Conservation (phyloP, 1,284 basidiomycete genomes). For the Moesziomyces sp. region DNA sequence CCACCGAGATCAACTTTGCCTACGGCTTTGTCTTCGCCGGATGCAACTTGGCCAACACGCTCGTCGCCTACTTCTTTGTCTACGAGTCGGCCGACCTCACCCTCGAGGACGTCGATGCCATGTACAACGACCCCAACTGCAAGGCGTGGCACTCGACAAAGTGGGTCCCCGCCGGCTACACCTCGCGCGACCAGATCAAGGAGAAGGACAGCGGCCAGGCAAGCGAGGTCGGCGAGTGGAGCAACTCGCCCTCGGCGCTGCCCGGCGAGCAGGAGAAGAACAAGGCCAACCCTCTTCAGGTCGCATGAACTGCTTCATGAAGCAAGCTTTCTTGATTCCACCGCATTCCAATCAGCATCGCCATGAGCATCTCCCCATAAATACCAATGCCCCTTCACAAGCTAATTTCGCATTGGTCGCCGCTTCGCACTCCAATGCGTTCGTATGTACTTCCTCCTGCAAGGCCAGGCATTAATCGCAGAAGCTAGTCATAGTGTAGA, state of each 20-base stretch:
- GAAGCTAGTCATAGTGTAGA: too few relatives aligned
- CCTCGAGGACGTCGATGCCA: constrained; percentile 78
- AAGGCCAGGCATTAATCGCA: too few relatives aligned
- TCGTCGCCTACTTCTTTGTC: constrained; percentile 80
- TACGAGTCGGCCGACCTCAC: constrained; percentile 79
- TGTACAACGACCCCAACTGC: constrained; percentile 78
- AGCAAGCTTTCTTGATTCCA: background rate
- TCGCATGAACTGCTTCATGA: constrained; percentile 16
- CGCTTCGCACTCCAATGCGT: too few relatives aligned
- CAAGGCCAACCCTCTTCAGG: constrained; percentile 47
- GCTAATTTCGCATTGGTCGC: too few relatives aligned
- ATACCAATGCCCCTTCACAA: too few relatives aligned
- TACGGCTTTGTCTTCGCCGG: constrained; percentile 81
- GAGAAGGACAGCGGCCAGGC: constrained; percentile 43
- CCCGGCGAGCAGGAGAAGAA: constrained; percentile 53
- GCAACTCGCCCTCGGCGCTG: constrained; percentile 45
- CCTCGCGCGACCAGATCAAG: constrained; percentile 55
- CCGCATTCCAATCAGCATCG: too few relatives aligned
- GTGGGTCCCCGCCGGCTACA: constrained; percentile 67
- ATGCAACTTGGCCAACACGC: constrained; percentile 71
- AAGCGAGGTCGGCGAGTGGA: constrained; percentile 51
- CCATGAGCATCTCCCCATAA: background rate
- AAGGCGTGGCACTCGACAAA: constrained; percentile 76
- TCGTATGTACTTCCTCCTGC: too few relatives aligned
- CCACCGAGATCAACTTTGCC: constrained; percentile 69